Percentiles rank a stretch among this genome's conserved stretches.
Conservation (phyloP, 176 grass and related monocot genomes). For the Phyllostachys edulis region DNA sequence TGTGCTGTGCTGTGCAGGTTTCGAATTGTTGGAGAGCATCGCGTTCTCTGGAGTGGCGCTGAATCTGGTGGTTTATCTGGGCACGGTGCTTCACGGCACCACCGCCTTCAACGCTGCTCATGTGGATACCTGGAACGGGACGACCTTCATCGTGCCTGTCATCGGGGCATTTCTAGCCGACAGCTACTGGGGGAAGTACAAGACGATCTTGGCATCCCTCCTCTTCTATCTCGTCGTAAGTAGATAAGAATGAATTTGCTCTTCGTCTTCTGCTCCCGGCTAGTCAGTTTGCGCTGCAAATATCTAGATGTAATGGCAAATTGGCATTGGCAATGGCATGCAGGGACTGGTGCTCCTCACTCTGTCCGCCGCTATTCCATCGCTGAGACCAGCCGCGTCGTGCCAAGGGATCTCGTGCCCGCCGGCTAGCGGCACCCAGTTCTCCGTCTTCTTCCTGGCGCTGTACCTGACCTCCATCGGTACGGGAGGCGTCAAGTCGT, state of each 20-base stretch:
- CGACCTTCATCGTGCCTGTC: slow-evolving; percentile 69
- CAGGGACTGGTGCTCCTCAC: slow-evolving; percentile 71
- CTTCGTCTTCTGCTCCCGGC: too few relatives aligned
- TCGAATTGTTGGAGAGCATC: slow-evolving; percentile 67
- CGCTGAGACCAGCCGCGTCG: slow-evolving; percentile 44
- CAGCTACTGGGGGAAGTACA: slow-evolving; percentile 68
- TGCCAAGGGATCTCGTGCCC: slow-evolving; percentile 46
- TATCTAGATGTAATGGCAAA: too few relatives aligned
- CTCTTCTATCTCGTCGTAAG: slow-evolving; percentile 64
- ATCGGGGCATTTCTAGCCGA: slow-evolving; percentile 73
- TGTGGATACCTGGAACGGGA: slow-evolving; percentile 72
- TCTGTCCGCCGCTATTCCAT: slow-evolving; percentile 44
- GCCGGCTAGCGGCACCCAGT: slow-evolving; percentile 46
- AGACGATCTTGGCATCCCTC: slow-evolving; percentile 51
- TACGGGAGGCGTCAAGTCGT: slow-evolving; percentile 67
- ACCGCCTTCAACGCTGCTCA: slow-evolving; percentile 68
- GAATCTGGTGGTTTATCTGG: slow-evolving; percentile 80
- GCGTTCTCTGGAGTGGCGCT: slow-evolving; percentile 58
- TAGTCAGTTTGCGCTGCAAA: too few relatives aligned
- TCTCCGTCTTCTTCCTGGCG: slow-evolving; percentile 59
- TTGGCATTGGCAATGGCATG: too few relatives aligned
- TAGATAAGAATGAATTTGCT: neutral
- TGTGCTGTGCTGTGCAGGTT: neutral
- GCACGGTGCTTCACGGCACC: slow-evolving; percentile 57
- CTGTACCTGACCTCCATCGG: slow-evolving; percentile 76